phyloP scores from a whole-genome alignment of 106 monocot genomes.

The Cymbidium sinense region DNA sequence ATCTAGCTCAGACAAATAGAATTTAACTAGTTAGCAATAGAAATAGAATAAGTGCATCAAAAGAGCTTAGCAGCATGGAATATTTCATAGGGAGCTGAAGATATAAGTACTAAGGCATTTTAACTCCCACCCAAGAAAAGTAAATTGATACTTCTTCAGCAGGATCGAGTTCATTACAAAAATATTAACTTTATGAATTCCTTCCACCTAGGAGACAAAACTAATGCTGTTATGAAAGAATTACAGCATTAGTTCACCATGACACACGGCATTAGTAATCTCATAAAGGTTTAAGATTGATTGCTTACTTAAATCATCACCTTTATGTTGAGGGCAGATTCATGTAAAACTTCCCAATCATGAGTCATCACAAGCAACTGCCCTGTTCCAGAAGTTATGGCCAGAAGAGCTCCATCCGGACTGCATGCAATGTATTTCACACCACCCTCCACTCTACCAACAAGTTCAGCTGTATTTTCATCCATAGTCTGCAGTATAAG shows the following conservation, averaged over 20 bases:
- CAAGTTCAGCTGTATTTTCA: slow-evolving; percentile 49
- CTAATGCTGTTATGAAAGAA: not conserved
- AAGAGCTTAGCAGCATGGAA: too few species aligned
- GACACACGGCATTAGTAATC: not conserved
- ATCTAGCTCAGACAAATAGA: too few species aligned
- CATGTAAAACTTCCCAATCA: slow-evolving; percentile 94
- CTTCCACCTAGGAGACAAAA: too few species aligned
- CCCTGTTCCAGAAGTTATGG: slow-evolving; percentile 70
- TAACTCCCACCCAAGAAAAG: too few species aligned
- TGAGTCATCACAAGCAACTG: slow-evolving; percentile 79
- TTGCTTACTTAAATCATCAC: slow-evolving; percentile 44
- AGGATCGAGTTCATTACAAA: too few species aligned
- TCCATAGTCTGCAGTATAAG: slow-evolving; percentile 56
- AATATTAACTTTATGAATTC: too few species aligned
- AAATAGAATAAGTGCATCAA: too few species aligned
- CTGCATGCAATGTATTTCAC: slow-evolving; percentile 64
- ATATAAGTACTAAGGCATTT: too few species aligned
- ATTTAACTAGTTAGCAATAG: too few species aligned
- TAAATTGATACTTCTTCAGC: too few species aligned
- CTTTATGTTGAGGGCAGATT: slow-evolving; percentile 49
- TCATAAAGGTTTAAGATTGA: not conserved
- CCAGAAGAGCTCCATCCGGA: slow-evolving; percentile 91
- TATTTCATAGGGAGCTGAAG: too few species aligned
- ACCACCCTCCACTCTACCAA: slow-evolving; percentile 89
- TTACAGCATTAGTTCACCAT: not conserved